Percentiles rank a stretch among this genome's conserved stretches.
These are phyloP conservation scores for Penicillium sp. DNA, from an alignment of 2,329 filamentous ascomycete genomes.

Conservation along the genomic window DNA sequence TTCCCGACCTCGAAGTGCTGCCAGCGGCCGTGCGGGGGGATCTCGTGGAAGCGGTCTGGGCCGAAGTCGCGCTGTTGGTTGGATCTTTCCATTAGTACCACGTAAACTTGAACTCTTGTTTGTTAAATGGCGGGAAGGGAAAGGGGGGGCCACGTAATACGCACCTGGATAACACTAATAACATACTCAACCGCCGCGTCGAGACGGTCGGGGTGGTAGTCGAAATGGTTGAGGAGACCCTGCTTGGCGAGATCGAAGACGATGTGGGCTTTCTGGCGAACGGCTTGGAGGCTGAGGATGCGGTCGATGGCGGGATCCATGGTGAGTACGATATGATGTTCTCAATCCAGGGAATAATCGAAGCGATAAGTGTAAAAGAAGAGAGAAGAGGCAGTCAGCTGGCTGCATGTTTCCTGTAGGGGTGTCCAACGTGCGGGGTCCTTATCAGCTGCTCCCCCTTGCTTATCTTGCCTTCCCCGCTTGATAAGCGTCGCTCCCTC, in stretches of 20 bases:
- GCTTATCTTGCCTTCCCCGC: background rate
- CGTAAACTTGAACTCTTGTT: no score
- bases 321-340: background rate
- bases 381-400: background rate
- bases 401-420: constrained; percentile 1
- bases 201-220: constrained; percentile 47
- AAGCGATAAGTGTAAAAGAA: background rate
- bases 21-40: constrained; percentile 64
- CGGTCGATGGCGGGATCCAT: constrained; percentile 32
- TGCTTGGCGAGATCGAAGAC: constrained; percentile 44
- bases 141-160: background rate
- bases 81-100: background rate
- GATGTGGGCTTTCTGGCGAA: constrained; percentile 32
- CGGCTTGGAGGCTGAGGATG: constrained; percentile 35
- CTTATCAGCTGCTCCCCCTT: constrained; percentile 6
- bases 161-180: constrained; percentile 49
- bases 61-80: constrained; percentile 56
- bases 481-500: background rate
- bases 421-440: constrained; percentile 5
- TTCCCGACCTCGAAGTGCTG: constrained; percentile 67
- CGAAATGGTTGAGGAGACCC: constrained; percentile 49
- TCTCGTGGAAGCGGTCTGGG: constrained; percentile 51
- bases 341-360: background rate
- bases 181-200: constrained; percentile 50
- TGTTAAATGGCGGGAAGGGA: no score